Evolutionary conservation across 371 early-diverging fungal genomes (phyloP), one percentile per base, ranked within the genome.

Genomic region (Syncephalastrum monosporum): DNA sequence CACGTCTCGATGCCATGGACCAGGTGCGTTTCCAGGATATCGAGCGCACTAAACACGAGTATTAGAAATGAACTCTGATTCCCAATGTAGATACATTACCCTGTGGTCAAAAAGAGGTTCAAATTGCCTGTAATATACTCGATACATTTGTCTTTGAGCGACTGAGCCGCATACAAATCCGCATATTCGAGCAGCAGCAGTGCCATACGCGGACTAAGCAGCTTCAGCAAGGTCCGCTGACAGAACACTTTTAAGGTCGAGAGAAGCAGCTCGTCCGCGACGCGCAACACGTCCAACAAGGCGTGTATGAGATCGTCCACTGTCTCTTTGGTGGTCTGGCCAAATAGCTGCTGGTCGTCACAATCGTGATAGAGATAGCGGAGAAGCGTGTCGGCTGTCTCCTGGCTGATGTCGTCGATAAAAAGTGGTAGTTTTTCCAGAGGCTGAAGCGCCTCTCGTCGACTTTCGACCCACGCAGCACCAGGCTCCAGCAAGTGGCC

Each of bases 211-310:
- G 87, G 61, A 2, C 74, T 77, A 5, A 89, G 68, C 53, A 82
- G 74, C 1, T 63, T 59, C 6, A 74, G 50, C 5, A 90, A 63
- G 4, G 82, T 69, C 2, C 63, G 59, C 49, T 82, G 81, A 46
- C 83, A 81, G 14, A 82, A 63, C 0, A 68, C 64, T 58, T 88
- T 88, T 14, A 91, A 62, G 5, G 79, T 65, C 8, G 76, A 66
- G 52, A 90, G 57, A 21, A 89, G 63, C 7, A 88, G 63, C 56
- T 87, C 88, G 57, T 91, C 82, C 0, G 92, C 84, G 44, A 78
- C 79, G 46, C 74, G 66, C 1, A 91, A 67, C 0, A 88, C 71
- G 5, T 81, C 74, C 16, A 82, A 47, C 14, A 89, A 66, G 53
- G 79, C 69, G 3, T 71, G 65, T 23, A 88, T 50, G 55, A 84